Evolutionary conservation across 345 rosid species (phyloP).

Genomic region (Eutrema yunnanense): DNA sequence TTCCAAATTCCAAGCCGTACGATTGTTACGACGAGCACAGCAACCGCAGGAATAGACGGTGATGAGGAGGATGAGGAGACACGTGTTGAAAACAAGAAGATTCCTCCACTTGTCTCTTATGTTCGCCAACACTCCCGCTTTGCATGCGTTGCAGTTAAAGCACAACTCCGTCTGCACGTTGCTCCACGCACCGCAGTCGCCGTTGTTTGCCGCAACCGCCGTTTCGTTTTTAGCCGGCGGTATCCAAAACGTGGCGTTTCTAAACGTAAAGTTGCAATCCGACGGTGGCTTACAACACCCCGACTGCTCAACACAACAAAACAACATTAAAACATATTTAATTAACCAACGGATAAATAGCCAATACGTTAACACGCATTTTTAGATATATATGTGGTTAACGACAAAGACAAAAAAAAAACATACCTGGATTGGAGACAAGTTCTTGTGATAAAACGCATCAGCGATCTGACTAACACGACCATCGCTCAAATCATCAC

Average conservation of each 20-base stretch:
- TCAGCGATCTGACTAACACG: constrained; percentile 31
- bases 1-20: constrained; percentile 6
- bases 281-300: constrained; percentile 77
- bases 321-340: not conserved
- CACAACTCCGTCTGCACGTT: constrained; percentile 42
- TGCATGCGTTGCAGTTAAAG: constrained; percentile 58
- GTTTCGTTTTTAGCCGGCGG: constrained; percentile 13
- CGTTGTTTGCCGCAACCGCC: not conserved
- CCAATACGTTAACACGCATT: not conserved
- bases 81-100: constrained; percentile 28
- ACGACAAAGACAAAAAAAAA: too few species aligned
- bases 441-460: constrained; percentile 29
- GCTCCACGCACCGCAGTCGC: constrained; percentile 49
- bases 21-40: constrained; percentile 39
- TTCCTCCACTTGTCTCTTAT: constrained; percentile 41
- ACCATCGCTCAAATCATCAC: constrained; percentile 21
- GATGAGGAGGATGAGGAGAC: constrained; percentile 27
- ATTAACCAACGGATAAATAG: not conserved
- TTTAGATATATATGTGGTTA: too few species aligned
- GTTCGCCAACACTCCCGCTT: constrained; percentile 43
- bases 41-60: constrained; percentile 27
- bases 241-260: constrained; percentile 41
- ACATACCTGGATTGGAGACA: constrained; percentile 34
- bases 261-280: constrained; percentile 41
- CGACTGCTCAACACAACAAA: constrained; percentile 29